Percentiles rank a stretch among this genome's conserved stretches.
Evolutionary conservation across 768 basidiomycete genomes (phyloP).

Genomic region (Mycena maculata): DNA sequence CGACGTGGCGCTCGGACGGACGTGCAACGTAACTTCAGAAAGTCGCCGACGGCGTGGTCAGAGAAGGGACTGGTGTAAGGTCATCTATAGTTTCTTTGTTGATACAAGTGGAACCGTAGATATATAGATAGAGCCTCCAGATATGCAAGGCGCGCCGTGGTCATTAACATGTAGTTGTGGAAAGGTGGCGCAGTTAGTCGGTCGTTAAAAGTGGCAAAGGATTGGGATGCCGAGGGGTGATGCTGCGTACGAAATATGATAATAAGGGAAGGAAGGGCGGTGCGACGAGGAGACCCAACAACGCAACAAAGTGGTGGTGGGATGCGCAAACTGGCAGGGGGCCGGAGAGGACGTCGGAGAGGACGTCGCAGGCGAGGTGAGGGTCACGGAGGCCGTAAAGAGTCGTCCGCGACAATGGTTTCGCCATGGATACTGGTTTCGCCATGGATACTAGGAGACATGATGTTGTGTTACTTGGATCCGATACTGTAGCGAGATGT

Average conservation of each 20-base stretch:
- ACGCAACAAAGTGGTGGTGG: background rate
- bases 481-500: slow-evolving; percentile 35
- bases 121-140: slow-evolving; percentile 32
- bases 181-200: slow-evolving; percentile 20
- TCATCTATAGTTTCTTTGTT: slow-evolving; percentile 33
- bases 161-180: background rate
- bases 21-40: too few relatives aligned
- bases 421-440: slow-evolving; percentile 21
- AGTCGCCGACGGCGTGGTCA: too few relatives aligned
- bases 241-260: slow-evolving; percentile 1
- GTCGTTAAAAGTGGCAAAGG: slow-evolving; percentile 10
- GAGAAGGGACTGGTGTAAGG: slow-evolving; percentile 5
- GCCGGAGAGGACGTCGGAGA: background rate
- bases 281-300: slow-evolving; percentile 1
- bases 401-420: slow-evolving; percentile 29
- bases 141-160: slow-evolving; percentile 6
- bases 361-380: background rate
- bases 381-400: slow-evolving; percentile 15
- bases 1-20: too few relatives aligned
- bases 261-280: background rate
- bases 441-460: slow-evolving; percentile 27
- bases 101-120: slow-evolving; percentile 33
- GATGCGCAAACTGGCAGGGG: background rate
- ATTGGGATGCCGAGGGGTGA: background rate
- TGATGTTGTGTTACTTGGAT: slow-evolving; percentile 31